phyloP scores from a whole-genome alignment of 2,329 filamentous ascomycete species.

The Claviceps monticola region DNA sequence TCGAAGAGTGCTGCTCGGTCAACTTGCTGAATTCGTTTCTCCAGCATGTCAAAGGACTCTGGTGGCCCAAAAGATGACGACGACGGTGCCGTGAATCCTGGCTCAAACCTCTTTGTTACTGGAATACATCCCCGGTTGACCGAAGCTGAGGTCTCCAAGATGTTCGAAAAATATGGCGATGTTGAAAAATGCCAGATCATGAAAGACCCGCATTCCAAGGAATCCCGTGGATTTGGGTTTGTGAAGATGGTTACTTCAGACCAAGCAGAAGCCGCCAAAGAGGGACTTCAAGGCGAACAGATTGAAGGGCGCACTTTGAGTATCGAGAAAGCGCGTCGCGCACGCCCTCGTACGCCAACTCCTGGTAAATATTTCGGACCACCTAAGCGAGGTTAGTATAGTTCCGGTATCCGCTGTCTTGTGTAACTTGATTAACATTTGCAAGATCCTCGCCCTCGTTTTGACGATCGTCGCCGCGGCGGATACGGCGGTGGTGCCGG shows the following conservation, averaged over 20 bases:
- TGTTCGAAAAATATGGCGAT: slow-evolving; percentile 97
- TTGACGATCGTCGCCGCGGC: slow-evolving; percentile 51
- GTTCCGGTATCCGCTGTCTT: background rate
- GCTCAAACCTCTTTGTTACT: slow-evolving; percentile 97
- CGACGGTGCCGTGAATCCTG: slow-evolving; percentile 74
- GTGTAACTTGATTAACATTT: background rate
- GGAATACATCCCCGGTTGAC: slow-evolving; percentile 88
- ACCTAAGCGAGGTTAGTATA: slow-evolving; percentile 75
- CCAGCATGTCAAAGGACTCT: slow-evolving; percentile 37
- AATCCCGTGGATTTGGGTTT: slow-evolving; percentile 97
- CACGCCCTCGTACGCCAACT: slow-evolving; percentile 86
- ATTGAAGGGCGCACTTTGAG: slow-evolving; percentile 92
- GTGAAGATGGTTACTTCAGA: slow-evolving; percentile 97
- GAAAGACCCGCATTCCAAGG: slow-evolving; percentile 95
- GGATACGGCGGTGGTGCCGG: slow-evolving; percentile 36
- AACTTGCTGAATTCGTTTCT: background rate
- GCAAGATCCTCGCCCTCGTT: slow-evolving; percentile 28
- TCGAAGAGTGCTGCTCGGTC: background rate
- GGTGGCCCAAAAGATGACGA: slow-evolving; percentile 46
- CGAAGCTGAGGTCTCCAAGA: slow-evolving; percentile 80
- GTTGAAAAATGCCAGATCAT: slow-evolving; percentile 99
- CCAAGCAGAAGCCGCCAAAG: slow-evolving; percentile 91
- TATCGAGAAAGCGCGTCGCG: slow-evolving; percentile 96
- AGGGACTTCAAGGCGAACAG: slow-evolving; percentile 85
- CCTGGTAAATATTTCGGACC: slow-evolving; percentile 98